phyloP scores from a whole-genome alignment of 768 basidiomycete genomes.

The Boletus sp. region DNA sequence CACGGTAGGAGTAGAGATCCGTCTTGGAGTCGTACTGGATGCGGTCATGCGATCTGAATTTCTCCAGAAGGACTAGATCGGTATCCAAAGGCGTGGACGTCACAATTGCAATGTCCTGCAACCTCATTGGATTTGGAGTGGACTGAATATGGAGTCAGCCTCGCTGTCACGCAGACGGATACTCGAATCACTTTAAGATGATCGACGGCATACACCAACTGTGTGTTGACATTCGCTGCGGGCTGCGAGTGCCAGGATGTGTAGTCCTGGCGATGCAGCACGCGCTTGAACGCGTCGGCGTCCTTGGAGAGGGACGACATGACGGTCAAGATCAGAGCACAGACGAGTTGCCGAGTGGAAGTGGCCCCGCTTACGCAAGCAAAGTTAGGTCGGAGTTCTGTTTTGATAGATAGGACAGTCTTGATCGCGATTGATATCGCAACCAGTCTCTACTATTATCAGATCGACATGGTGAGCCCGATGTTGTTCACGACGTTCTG shows the following conservation, averaged over 20 bases:
- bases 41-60: slow-evolving; percentile 79
- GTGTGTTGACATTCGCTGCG: slow-evolving; percentile 82
- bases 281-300: slow-evolving; percentile 65
- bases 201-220: slow-evolving; percentile 81
- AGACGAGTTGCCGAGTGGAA: neutral
- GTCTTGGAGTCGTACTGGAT: slow-evolving; percentile 81
- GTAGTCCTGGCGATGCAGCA: slow-evolving; percentile 63
- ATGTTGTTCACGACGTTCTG: neutral
- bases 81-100: slow-evolving; percentile 76
- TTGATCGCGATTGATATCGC: slow-evolving; percentile 29
- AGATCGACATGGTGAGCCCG: slow-evolving; percentile 31
- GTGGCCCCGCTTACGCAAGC: slow-evolving; percentile 24
- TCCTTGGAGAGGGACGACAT: slow-evolving; percentile 75
- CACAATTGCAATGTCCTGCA: slow-evolving; percentile 84
- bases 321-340: slow-evolving; percentile 14
- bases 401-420: neutral
- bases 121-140: slow-evolving; percentile 76
- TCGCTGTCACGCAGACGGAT: slow-evolving; percentile 6
- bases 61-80: slow-evolving; percentile 69
- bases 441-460: slow-evolving; percentile 21
- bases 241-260: slow-evolving; percentile 87
- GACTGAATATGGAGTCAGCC: slow-evolving; percentile 37
- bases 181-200: slow-evolving; percentile 63
- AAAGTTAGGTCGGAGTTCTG: slow-evolving; percentile 27
- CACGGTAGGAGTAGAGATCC: slow-evolving; percentile 84